These are phyloP conservation scores for Excoecaria cochinchinensis DNA, from an alignment of 345 rosid genomes.

Conservation along the genomic window DNA sequence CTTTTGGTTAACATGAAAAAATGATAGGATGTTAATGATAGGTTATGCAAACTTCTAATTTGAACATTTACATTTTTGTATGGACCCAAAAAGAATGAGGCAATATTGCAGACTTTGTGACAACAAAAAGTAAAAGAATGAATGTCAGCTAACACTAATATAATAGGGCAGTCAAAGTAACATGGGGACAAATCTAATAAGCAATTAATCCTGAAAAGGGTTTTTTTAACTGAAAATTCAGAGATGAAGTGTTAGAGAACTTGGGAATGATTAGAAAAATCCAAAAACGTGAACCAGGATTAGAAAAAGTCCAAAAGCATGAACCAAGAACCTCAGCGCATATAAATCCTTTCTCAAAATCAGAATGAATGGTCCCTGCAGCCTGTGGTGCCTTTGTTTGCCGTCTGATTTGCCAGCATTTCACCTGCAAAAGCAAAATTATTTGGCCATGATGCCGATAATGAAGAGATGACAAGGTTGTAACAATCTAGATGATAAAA, in stretches of 20 bases:
- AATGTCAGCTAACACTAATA: not conserved
- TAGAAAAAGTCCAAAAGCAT: not conserved
- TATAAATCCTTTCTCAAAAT: slow-evolving; percentile 94
- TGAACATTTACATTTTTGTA: not conserved
- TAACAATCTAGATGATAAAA: not conserved
- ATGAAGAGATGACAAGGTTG: not conserved
- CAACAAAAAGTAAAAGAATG: not conserved
- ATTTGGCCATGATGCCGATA: not conserved
- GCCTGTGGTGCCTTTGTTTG: slow-evolving; percentile 98
- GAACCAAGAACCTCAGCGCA: slow-evolving; percentile 83
- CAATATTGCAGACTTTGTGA: not conserved
- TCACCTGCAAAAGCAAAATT: slow-evolving; percentile 56
- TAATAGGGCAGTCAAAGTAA: not conserved
- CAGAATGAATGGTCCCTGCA: slow-evolving; percentile 91
- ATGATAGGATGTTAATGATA: not conserved
- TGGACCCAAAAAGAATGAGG: not conserved
- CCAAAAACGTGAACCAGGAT: not conserved
- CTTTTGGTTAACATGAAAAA: not conserved
- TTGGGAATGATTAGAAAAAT: not conserved
- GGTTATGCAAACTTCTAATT: not conserved
- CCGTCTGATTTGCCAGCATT: slow-evolving; percentile 97
- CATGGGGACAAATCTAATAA: not conserved
- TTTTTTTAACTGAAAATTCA: not conserved
- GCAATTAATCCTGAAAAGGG: not conserved
- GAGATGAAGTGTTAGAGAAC: not conserved